These are phyloP conservation scores for Aspergillus vadensis DNA, from an alignment of 2,329 filamentous ascomycete genomes.

Conservation along the genomic window DNA sequence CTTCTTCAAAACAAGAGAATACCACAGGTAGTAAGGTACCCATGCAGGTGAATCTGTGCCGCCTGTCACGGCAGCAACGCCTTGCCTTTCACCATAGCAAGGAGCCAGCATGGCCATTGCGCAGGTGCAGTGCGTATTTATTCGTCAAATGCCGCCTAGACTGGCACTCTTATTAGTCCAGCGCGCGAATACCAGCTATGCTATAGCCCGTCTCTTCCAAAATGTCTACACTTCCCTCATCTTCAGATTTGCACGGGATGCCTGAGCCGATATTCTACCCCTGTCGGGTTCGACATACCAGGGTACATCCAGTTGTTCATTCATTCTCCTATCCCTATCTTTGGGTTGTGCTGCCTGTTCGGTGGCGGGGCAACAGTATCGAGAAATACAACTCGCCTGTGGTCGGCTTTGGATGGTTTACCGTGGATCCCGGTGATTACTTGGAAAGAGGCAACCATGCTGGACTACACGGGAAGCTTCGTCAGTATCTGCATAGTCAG, in stretches of 20 bases:
- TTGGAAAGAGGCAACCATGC: neutral
- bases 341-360: neutral
- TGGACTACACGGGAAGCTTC: neutral
- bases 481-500: neutral
- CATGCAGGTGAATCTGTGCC: too few species aligned
- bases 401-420: neutral
- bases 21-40: too few species aligned
- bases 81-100: too few species aligned
- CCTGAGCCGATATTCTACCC: neutral
- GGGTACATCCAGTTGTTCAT: neutral
- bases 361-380: neutral
- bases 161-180: neutral
- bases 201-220: neutral
- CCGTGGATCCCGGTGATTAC: neutral
- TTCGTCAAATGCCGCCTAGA: too few species aligned
- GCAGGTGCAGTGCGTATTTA: too few species aligned
- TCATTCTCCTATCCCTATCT: conserved; percentile 5
- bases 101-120: too few species aligned
- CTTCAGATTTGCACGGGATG: neutral
- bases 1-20: too few species aligned
- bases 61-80: too few species aligned
- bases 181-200: neutral
- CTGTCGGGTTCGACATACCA: conserved; percentile 1
- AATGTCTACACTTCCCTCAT: neutral
- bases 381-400: neutral